Evolutionary conservation across 2,329 filamentous ascomycete species (phyloP).

Genomic region (Arthrinium phaeospermum): DNA sequence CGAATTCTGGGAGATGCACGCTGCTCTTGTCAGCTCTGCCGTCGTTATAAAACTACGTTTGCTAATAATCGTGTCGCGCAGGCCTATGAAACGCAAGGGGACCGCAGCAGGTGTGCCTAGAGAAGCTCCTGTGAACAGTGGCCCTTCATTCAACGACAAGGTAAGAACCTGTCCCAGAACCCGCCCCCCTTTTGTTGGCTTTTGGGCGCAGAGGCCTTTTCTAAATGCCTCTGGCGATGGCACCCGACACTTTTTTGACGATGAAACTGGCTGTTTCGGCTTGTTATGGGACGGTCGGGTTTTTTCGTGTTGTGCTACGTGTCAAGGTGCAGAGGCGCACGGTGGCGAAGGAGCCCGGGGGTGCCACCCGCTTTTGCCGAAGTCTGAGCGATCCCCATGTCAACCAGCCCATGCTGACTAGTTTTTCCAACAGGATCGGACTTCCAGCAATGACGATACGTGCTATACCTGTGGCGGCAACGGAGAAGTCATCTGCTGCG

Average conservation of each 20-base stretch:
- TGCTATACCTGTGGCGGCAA: conserved; percentile 86
- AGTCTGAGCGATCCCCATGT: conserved; percentile 33
- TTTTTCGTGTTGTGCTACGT: conserved; percentile 17
- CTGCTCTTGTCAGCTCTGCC: not conserved
- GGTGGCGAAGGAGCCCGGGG: conserved; percentile 20
- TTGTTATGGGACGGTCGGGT: not conserved
- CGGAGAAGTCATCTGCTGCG: conserved; percentile 90
- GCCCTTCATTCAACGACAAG: conserved; percentile 53
- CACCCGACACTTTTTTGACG: not conserved
- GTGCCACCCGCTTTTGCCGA: conserved; percentile 42
- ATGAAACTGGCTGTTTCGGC: conserved; percentile 16
- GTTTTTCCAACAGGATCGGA: not conserved
- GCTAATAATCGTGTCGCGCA: conserved; percentile 41
- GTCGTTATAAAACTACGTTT: not conserved
- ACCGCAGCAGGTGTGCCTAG: conserved; percentile 72
- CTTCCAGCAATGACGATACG: conserved; percentile 74
- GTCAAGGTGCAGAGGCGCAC: conserved; percentile 21
- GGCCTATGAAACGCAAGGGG: conserved; percentile 78
- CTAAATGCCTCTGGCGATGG: not conserved
- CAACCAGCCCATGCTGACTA: conserved; percentile 38
- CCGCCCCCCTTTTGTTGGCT: not conserved
- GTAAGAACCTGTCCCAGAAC: conserved; percentile 47
- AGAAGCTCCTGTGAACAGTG: conserved; percentile 52
- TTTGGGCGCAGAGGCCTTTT: not conserved
- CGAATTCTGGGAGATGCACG: not conserved